These are phyloP conservation scores for Mucor mucedo DNA, from an alignment of 371 early-diverging fungal genomes.

Conservation along the genomic window DNA sequence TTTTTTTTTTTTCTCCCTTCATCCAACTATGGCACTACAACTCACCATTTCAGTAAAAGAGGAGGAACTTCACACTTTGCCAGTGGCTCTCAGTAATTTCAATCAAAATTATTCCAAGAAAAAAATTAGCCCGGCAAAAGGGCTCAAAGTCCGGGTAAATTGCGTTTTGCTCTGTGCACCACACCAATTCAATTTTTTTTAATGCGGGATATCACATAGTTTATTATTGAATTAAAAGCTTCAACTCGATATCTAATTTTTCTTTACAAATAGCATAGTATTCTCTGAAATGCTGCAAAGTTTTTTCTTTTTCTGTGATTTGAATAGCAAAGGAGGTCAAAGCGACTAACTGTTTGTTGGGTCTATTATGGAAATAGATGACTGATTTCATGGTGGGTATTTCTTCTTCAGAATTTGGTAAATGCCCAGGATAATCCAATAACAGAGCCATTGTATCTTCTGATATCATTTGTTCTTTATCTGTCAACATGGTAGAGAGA, in stretches of 20 bases:
- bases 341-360: constrained; percentile 26
- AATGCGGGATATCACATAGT: neutral
- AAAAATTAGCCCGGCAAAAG: neutral
- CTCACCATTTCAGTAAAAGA: constrained; percentile 45
- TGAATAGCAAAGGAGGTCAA: constrained; percentile 47
- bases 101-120: neutral
- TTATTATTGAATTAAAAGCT: constrained; percentile 24
- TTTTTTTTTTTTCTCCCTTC: neutral
- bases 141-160: neutral
- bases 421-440: constrained; percentile 66
- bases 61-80: constrained; percentile 19
- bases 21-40: constrained; percentile 6
- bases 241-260: constrained; percentile 19
- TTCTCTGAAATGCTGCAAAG: constrained; percentile 29
- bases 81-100: neutral
- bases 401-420: constrained; percentile 52
- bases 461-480: neutral
- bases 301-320: constrained; percentile 17
- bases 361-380: constrained; percentile 49
- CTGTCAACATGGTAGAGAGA: neutral
- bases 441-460: constrained; percentile 55
- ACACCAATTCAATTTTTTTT: no score
- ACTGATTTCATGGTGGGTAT: constrained; percentile 57
- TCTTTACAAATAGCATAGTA: constrained; percentile 20
- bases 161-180: neutral